Base-by-base conservation (phyloP, 257 asterid genomes). In the Leptodermis oblonga region DNA sequence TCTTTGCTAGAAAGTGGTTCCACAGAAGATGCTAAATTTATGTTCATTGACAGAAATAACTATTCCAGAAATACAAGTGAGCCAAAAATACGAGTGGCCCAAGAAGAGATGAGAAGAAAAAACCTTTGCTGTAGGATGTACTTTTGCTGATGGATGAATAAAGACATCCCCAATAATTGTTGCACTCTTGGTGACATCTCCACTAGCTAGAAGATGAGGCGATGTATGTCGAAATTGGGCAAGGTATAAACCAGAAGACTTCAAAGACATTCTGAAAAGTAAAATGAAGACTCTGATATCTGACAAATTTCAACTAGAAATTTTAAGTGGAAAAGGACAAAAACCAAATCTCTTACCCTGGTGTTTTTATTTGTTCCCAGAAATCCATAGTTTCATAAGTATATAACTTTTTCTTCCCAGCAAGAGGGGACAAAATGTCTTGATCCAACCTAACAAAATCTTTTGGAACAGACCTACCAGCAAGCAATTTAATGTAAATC, bases 321-420 rank as follows among this genome's bases (percentile, higher is more conserved):
- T 3, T 13, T 65, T 30, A 20, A 45, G 58, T 18, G 58, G 26
- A n/a, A n/a, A 14, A 28, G 23, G n/a, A 26, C 31, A 31, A 65
- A 65, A 22, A 65, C 23, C 49, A 28, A 48, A 65, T 41, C 56
- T 42, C 70, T 55, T 79, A 90, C 97, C 90, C 96, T 56, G 96
- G 96, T 26, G 90, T 87, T 76, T 88, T 91, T 83, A 91, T 91
- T 75, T 91, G 97, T 79, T 91, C 96, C 97, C 97, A 91, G 71
- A 88, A 91, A 74, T 86, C 96, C 60, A 76, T 78, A 39, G 94
- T 88, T 87, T 88, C 89, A 13, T 88, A 84, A 9, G 90, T 85
- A 74, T 77, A 91, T 59, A 88, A 73, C 70, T 86, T 76, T 85
- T 87, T 88, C 86, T 85, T 91, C 70, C 96, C 97, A 52, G 96